Base-by-base conservation (phyloP, 2,329 filamentous ascomycete genomes). In the Uncinocarpus reesii region DNA sequence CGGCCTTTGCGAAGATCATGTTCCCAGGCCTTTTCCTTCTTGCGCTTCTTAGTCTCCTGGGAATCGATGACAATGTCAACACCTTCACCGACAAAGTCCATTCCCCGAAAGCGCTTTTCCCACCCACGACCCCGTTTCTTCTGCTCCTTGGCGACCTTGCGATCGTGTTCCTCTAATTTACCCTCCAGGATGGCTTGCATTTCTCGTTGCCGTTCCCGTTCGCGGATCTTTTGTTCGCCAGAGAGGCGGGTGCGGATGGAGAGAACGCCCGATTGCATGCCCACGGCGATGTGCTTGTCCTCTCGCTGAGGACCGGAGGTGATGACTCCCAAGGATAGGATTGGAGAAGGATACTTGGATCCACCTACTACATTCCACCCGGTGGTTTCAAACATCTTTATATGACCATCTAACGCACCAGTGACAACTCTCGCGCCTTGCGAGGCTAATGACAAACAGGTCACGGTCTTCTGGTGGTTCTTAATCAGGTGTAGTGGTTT, bases 381-480 rank as follows among this genome's bases (percentile, higher is more conserved):
- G 0, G 81, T 82, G 1, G 89, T 95, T 68, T 96, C 90, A 60
- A 94, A 96, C 32, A 98, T 80, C 70, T 98, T 98, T 70, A 96
- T 82, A 67, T 96, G 92, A 7, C 92, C 93, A 65, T 98, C 92
- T 38, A 98, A 75, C 16, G 83, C 88, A 66, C 88, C 92, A 55
- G 83, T 89, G 47, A 98, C 78, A 49, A 98, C 75, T 43, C 92
- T 80, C 43, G 80, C 80, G 40, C 85, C 86, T 56, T 84, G 79
- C 37, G 86, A 89, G 6, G 88, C 89, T 28, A 93, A 72, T 44
- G 83, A 82, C 47, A 98, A 75, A 6, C 84, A 82, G 0, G 92
- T 96, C 52, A 98, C 89, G 0, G 92, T 95, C 78, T 96, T 98
- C 63, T 98, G 92, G 67, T 98, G 92, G 64, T 93, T 96, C 57